These are phyloP conservation scores for Apodospora peruviana DNA, from an alignment of 495 filamentous ascomycete species.

Conservation along the genomic window DNA sequence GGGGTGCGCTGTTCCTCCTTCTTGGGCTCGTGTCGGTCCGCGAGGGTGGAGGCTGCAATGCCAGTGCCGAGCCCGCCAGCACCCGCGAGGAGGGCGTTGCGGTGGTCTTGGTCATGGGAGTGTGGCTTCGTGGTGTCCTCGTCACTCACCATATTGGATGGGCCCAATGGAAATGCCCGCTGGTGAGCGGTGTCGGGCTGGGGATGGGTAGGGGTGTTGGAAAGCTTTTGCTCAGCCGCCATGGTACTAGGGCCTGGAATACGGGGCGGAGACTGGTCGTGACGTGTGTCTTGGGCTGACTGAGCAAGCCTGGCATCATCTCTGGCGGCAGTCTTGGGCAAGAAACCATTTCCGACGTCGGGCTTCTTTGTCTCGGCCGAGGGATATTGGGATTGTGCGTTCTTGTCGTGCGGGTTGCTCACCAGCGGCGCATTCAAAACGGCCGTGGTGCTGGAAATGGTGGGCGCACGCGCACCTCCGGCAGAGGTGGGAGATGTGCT, in stretches of 20 bases:
- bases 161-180: constrained; percentile 1
- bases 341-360: not conserved
- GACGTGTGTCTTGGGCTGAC: too few species aligned
- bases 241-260: not conserved
- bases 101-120: not conserved
- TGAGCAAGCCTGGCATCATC: constrained; percentile 6
- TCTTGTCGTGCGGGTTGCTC: constrained; percentile 8
- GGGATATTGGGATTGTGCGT: not conserved
- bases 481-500: constrained; percentile 7
- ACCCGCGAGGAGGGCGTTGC: constrained; percentile 5
- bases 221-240: not conserved
- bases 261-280: not conserved
- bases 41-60: constrained; percentile 9
- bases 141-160: not conserved
- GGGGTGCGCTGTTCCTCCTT: constrained; percentile 5
- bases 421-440: constrained; percentile 10
- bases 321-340: constrained; percentile 6
- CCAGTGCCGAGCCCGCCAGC: constrained; percentile 13
- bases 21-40: constrained; percentile 13
- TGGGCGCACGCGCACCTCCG: not conserved
- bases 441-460: not conserved
- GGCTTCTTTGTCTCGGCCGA: not conserved
- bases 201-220: not conserved
- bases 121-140: not conserved
- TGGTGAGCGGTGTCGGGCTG: not conserved